A percentile compares a stretch with the other conserved stretches of the same genome.
These are phyloP conservation scores for Oryza meridionalis DNA, from an alignment of 176 grass and related monocot species.

Conservation along the genomic window DNA sequence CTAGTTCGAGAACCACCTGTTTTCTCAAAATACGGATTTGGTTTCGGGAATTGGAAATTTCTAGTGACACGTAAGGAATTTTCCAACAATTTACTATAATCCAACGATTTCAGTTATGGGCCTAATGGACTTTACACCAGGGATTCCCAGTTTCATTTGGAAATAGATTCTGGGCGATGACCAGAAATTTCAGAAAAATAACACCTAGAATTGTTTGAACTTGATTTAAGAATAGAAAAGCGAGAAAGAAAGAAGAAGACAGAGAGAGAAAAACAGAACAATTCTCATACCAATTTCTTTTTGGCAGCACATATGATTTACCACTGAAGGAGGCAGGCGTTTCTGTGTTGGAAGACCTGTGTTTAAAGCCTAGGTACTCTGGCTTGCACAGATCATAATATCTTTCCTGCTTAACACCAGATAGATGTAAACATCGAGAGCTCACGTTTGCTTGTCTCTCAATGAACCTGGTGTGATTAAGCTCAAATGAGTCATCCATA, in stretches of 20 bases:
- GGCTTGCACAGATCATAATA: neutral
- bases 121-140: neutral
- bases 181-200: neutral
- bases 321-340: too few relatives aligned
- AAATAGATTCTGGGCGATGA: neutral
- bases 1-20: too few relatives aligned
- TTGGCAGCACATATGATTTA: neutral
- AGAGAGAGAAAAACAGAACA: too few relatives aligned
- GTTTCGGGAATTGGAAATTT: too few relatives aligned
- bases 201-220: neutral
- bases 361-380: neutral
- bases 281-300: neutral
- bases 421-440: neutral
- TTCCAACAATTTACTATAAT: too few relatives aligned
- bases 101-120: neutral
- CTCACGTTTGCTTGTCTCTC: constrained; percentile 57
- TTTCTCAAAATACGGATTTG: too few relatives aligned
- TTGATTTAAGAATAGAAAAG: too few relatives aligned
- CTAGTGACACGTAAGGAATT: too few relatives aligned
- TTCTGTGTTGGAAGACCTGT: neutral
- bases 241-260: too few relatives aligned
- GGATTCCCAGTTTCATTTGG: neutral
- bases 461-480: constrained; percentile 43
- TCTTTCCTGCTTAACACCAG: neutral
- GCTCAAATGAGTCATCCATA: constrained; percentile 8